These are phyloP conservation scores for Rhypophila decipiens DNA, from an alignment of 495 filamentous ascomycete species.

Conservation along the genomic window DNA sequence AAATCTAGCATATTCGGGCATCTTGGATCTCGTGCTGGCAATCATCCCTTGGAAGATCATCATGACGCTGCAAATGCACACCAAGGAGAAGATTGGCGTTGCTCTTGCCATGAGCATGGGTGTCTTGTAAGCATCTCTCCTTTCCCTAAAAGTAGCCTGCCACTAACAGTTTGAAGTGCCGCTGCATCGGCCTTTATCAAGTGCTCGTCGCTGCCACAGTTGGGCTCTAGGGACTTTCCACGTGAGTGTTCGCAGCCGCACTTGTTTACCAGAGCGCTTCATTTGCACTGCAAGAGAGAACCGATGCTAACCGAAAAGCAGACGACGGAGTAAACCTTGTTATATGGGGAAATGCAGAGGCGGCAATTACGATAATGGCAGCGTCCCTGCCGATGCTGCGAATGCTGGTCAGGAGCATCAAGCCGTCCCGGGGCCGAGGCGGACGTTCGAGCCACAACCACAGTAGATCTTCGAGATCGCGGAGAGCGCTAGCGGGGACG, in stretches of 20 bases:
- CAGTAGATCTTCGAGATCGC: conserved; percentile 1
- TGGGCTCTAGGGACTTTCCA: conserved; percentile 17
- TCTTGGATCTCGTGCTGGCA: conserved; percentile 21
- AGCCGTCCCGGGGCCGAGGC: not conserved
- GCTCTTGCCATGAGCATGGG: conserved; percentile 34
- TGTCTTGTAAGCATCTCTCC: conserved; percentile 8
- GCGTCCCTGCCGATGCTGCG: conserved; percentile 28
- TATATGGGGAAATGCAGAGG: conserved; percentile 24
- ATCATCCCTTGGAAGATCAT: conserved; percentile 26
- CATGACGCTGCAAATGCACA: conserved; percentile 23
- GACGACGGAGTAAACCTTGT: conserved; percentile 18
- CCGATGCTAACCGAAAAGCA: not conserved
- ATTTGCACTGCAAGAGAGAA: not conserved
- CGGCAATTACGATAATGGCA: conserved; percentile 29
- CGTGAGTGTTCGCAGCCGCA: conserved; percentile 3
- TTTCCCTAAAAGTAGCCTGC: not conserved
- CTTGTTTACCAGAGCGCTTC: too few species aligned
- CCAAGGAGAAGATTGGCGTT: conserved; percentile 31
- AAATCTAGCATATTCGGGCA: conserved; percentile 24
- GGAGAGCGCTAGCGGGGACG: conserved; percentile 8
- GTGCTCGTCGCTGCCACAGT: conserved; percentile 22
- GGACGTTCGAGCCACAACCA: not conserved
- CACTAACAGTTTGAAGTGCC: conserved; percentile 5
- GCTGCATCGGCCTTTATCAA: conserved; percentile 23
- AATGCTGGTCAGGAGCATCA: conserved; percentile 17